Conservation (phyloP, 2,329 filamentous ascomycete genomes). For the Salinomyces thailandicus region DNA sequence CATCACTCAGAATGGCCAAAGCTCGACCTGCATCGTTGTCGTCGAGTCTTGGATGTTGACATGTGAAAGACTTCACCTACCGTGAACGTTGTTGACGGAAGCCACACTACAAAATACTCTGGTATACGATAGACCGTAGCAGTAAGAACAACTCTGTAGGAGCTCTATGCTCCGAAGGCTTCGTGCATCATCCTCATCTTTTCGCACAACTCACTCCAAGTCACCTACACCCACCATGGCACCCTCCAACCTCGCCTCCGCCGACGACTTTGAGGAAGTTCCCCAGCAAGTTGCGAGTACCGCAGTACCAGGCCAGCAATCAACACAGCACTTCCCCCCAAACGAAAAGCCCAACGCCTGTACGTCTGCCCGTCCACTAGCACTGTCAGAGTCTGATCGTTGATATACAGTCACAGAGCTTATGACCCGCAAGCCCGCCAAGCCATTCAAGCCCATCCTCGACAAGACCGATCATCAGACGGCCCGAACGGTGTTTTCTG, state of each 20-base stretch:
- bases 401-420: slow-evolving; percentile 33
- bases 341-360: slow-evolving; percentile 25
- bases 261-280: slow-evolving; percentile 11
- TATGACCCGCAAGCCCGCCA: slow-evolving; percentile 29
- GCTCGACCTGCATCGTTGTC: too few relatives aligned
- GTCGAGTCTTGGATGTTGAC: too few relatives aligned
- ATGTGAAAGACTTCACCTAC: too few relatives aligned
- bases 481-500: slow-evolving; percentile 30
- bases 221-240: too few relatives aligned
- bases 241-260: slow-evolving; percentile 7
- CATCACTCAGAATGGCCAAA: too few relatives aligned
- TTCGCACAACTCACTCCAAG: too few relatives aligned
- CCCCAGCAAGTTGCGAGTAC: slow-evolving; percentile 10
- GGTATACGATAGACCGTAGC: too few relatives aligned
- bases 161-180: too few relatives aligned
- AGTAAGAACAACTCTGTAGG: too few relatives aligned
- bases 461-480: slow-evolving; percentile 18
- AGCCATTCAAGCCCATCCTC: slow-evolving; percentile 24
- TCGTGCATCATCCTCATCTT: too few relatives aligned
- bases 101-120: too few relatives aligned
- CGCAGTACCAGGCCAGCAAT: slow-evolving; percentile 9
- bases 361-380: slow-evolving; percentile 5
- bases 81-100: too few relatives aligned
- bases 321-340: slow-evolving; percentile 8
- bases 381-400: slow-evolving; percentile 8